Conservation (phyloP, 345 rosid genomes). For the Psidium guajava region DNA sequence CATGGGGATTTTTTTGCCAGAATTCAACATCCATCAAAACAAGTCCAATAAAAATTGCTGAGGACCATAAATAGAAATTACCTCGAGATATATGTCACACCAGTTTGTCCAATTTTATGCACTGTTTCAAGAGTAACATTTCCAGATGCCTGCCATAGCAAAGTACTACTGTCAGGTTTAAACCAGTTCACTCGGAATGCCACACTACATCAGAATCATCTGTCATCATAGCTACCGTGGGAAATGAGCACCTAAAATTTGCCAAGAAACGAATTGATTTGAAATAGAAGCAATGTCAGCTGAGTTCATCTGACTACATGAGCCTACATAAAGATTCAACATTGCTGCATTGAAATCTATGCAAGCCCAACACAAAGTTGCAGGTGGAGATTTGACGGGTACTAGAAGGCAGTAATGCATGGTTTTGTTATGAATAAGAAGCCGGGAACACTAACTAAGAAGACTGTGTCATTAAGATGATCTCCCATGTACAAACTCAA, state of each 20-base stretch:
- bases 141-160: conserved; percentile 66
- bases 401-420: background rate
- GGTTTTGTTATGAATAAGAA: background rate
- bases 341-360: background rate
- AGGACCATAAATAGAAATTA: conserved; percentile 5
- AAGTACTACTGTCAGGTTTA: background rate
- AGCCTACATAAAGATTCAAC: background rate
- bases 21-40: background rate
- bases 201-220: background rate
- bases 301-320: background rate
- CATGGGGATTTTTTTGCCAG: background rate
- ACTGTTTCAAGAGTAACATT: conserved; percentile 88
- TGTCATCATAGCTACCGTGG: background rate
- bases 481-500: background rate
- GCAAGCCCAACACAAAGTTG: background rate
- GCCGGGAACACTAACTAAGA: background rate
- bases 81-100: conserved; percentile 94
- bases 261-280: background rate
- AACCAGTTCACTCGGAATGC: background rate
- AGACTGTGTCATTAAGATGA: background rate
- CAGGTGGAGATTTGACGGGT: background rate
- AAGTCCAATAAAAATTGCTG: background rate
- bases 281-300: background rate
- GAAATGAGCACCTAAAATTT: background rate
- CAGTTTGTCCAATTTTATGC: conserved; percentile 86